Conservation (phyloP, 805 yeast species). For the Wickerhamiella allomyrinae region DNA sequence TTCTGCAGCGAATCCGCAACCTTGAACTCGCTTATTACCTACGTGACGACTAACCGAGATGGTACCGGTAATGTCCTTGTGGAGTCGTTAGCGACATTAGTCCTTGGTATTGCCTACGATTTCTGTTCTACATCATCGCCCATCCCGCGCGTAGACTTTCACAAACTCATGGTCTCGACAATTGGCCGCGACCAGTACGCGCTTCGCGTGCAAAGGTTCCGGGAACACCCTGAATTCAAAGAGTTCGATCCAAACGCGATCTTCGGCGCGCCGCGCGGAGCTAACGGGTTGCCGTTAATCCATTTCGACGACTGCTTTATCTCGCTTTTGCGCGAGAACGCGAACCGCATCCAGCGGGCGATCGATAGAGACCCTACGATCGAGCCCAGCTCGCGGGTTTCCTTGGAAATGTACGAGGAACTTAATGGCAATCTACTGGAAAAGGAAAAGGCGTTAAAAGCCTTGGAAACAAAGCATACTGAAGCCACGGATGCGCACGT, state of each 20-base stretch:
- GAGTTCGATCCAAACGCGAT: slow-evolving; percentile 31
- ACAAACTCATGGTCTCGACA: slow-evolving; percentile 48
- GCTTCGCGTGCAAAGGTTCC: slow-evolving; percentile 57
- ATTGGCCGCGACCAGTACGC: slow-evolving; percentile 71
- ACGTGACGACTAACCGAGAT: slow-evolving; percentile 33
- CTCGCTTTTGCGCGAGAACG: slow-evolving; percentile 52
- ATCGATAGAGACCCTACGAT: slow-evolving; percentile 57
- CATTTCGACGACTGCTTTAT: slow-evolving; percentile 56
- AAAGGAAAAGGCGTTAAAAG: slow-evolving; percentile 11
- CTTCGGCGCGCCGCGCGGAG: slow-evolving; percentile 44
- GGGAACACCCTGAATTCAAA: slow-evolving; percentile 41
- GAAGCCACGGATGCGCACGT: slow-evolving; percentile 3
- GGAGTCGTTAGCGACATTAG: slow-evolving; percentile 57
- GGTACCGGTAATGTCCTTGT: slow-evolving; percentile 39
- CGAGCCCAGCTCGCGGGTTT: slow-evolving; percentile 54
- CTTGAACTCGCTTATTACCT: slow-evolving; percentile 55
- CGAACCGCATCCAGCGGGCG: slow-evolving; percentile 51
- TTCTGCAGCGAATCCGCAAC: slow-evolving; percentile 54
- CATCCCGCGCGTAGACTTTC: slow-evolving; percentile 40
- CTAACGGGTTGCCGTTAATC: slow-evolving; percentile 77
- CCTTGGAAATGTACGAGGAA: slow-evolving; percentile 41
- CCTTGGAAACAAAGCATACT: background rate
- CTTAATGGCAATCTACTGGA: slow-evolving; percentile 18
- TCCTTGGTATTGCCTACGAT: slow-evolving; percentile 70
- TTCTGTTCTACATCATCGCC: slow-evolving; percentile 50